Percentiles rank a stretch among this genome's conserved stretches.
These are phyloP conservation scores for Scheffersomyces parashehatae DNA, from an alignment of 1,139 yeast species.

Conservation along the genomic window DNA sequence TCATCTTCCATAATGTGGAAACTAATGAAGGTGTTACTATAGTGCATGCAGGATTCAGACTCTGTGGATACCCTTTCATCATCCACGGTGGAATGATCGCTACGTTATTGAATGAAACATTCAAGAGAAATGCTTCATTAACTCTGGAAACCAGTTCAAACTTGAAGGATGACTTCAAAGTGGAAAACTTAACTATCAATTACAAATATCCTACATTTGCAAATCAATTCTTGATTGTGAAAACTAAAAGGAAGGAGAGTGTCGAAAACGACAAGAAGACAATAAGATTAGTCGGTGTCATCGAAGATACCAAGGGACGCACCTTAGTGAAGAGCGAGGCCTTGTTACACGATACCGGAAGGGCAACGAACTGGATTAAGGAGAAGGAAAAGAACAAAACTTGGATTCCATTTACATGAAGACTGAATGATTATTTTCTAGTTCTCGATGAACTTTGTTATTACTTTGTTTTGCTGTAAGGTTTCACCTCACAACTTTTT, in stretches of 20 bases:
- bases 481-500: too few species aligned
- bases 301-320: constrained; percentile 38
- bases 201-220: constrained; percentile 79
- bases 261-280: constrained; percentile 26
- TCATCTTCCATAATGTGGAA: constrained; percentile 59
- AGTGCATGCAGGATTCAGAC: constrained; percentile 73
- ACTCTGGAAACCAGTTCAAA: constrained; percentile 28
- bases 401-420: constrained; percentile 6
- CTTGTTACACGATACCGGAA: constrained; percentile 39
- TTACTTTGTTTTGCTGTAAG: too few species aligned
- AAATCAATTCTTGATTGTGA: constrained; percentile 72
- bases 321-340: constrained; percentile 41
- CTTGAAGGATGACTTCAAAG: constrained; percentile 44
- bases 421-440: too few species aligned
- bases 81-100: constrained; percentile 92
- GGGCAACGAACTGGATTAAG: constrained; percentile 20
- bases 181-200: constrained; percentile 51
- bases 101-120: constrained; percentile 74
- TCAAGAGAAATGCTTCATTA: constrained; percentile 59
- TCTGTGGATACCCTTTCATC: constrained; percentile 86
- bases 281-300: constrained; percentile 29
- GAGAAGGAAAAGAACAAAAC: constrained; percentile 2
- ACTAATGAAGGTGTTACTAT: constrained; percentile 65
- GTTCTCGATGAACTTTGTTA: too few species aligned
- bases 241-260: constrained; percentile 41